These are phyloP conservation scores for Penicillium parvum DNA, from an alignment of 495 filamentous ascomycete genomes.

Conservation along the genomic window DNA sequence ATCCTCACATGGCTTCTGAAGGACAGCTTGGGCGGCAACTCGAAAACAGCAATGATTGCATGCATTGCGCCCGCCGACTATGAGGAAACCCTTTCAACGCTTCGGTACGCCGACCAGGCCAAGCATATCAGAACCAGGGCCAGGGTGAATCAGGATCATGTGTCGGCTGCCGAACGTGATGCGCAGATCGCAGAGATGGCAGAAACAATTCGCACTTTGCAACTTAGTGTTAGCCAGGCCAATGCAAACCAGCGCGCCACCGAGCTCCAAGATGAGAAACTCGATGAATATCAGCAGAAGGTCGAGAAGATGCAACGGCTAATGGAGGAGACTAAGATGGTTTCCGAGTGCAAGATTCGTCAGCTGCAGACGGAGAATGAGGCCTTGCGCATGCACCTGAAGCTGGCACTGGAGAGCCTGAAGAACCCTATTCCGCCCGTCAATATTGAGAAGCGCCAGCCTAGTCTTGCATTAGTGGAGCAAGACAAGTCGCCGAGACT, in stretches of 20 bases:
- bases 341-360: conserved; percentile 87
- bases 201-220: conserved; percentile 80
- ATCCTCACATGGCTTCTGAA: conserved; percentile 98
- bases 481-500: conserved; percentile 33
- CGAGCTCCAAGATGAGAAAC: conserved; percentile 61
- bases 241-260: conserved; percentile 44
- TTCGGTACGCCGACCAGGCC: conserved; percentile 96
- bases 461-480: conserved; percentile 35
- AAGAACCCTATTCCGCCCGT: conserved; percentile 74
- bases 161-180: conserved; percentile 83
- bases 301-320: conserved; percentile 82
- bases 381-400: conserved; percentile 76
- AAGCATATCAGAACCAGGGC: conserved; percentile 97
- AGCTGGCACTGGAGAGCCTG: conserved; percentile 77
- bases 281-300: conserved; percentile 87
- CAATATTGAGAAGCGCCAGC: conserved; percentile 31
- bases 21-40: conserved; percentile 90
- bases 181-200: conserved; percentile 91
- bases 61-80: conserved; percentile 95
- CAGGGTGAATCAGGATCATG: conserved; percentile 88
- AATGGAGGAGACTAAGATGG: conserved; percentile 87
- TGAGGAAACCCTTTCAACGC: conserved; percentile 91
- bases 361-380: conserved; percentile 86
- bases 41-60: conserved; percentile 98
- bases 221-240: conserved; percentile 62